Evolutionary conservation across 108 stramenopile species (phyloP), one percentile per base, ranked within the genome.

Genomic region (Fistulifera solaris): DNA sequence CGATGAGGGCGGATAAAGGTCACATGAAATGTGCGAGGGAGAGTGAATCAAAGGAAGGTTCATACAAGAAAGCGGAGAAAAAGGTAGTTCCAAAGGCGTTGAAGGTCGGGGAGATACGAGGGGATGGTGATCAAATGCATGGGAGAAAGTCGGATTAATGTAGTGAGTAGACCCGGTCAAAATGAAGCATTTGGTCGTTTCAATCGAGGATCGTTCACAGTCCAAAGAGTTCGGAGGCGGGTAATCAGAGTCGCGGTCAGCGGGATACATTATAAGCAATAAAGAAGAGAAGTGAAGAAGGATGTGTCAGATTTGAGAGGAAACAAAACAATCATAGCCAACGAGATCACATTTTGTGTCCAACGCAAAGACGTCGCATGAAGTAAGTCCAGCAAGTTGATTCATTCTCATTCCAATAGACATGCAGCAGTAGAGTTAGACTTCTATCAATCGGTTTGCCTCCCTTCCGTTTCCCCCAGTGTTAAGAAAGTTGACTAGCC

Each of bases 181-280:
- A 26, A 77, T 73, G 56, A 77, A 77, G 52, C 67, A 77, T 77
- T 72, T 72, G 23, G 66, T 14, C 19, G 54, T 68, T 58, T 60
- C 38, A 12, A 45, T 25, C 27, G 7, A 10, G 14, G 16, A 42
- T 39, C 52, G 46, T 61, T 51, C 63, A 6, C 45, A 41, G 4
- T 48, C 59, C 52, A 68, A 68, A 1, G 35, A 54, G 56, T 58
- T 62, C 3, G 67, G 67, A 19, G 66, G 51, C 14, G 40, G 50
- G 16, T 48, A 16, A 44, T 44, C 48, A 21, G 11, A 8, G 11
- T 45, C 44, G 11, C 21, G 16, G 21, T 21, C 44, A 45, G 44
- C 44, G 11, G 44, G 19, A 45, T 45, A 45, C 44, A 45, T 45
- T 45, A n/a, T 19, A 4, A 4, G 44, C 44, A 21, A 19, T 8